Conservation (phyloP, 1,139 yeast genomes). For the Saccharomyces pastorianus region DNA sequence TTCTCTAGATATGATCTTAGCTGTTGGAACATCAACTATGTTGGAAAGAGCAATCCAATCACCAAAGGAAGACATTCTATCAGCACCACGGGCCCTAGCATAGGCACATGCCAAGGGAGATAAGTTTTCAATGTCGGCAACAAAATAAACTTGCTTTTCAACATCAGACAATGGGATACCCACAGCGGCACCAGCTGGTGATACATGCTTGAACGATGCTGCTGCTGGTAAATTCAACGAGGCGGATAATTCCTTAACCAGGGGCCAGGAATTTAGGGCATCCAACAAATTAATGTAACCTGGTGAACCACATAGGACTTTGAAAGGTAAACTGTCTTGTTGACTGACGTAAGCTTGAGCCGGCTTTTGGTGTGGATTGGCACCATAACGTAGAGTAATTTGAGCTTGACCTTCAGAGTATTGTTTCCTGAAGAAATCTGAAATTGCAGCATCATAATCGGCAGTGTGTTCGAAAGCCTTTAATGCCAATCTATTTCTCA, state of each 20-base stretch:
- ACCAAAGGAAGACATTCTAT: constrained; percentile 98
- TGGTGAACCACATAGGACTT: constrained; percentile 89
- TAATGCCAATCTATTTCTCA: constrained; percentile 79
- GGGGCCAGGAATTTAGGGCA: constrained; percentile 97
- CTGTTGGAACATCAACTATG: constrained; percentile 93
- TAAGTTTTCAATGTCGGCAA: constrained; percentile 85
- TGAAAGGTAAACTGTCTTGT: constrained; percentile 82
- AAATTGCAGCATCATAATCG: constrained; percentile 88
- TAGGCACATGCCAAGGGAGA: constrained; percentile 96
- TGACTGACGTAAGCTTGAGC: constrained; percentile 89
- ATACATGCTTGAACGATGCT: constrained; percentile 96
- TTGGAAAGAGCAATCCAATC: constrained; percentile 96
- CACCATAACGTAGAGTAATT: constrained; percentile 93
- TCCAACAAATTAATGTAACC: constrained; percentile 94
- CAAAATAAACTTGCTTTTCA: constrained; percentile 93
- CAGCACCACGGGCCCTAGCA: constrained; percentile 99
- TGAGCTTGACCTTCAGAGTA: constrained; percentile 85
- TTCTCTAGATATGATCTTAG: constrained; percentile 92
- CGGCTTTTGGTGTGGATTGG: constrained; percentile 98
- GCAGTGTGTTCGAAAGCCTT: constrained; percentile 98
- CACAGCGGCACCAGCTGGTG: constrained; percentile 98
- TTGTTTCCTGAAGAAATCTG: constrained; percentile 95
- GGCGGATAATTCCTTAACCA: constrained; percentile 92
- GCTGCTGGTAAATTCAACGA: constrained; percentile 96
- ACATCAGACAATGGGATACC: constrained; percentile 85